Conservation (phyloP, 306 rosid genomes). For the Rosa rugosa region DNA sequence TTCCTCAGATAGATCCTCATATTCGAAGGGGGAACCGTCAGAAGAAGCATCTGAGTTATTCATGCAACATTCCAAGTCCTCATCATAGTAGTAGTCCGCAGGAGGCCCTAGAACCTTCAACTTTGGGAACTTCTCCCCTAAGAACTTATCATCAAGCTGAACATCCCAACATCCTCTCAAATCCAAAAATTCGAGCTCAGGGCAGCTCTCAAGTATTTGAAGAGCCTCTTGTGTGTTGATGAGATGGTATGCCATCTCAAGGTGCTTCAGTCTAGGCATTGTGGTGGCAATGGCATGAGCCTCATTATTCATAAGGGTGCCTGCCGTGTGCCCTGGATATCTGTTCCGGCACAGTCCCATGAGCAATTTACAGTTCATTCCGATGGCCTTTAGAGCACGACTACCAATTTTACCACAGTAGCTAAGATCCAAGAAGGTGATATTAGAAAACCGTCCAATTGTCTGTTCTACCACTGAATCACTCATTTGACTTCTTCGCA, state of each 20-base stretch:
- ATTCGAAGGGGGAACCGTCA: not conserved
- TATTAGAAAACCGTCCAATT: constrained; percentile 57
- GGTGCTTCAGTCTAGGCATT: constrained; percentile 91
- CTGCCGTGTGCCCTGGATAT: constrained; percentile 81
- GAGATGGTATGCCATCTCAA: constrained; percentile 86
- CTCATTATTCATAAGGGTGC: constrained; percentile 75
- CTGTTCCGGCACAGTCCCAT: constrained; percentile 75
- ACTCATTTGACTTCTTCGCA: constrained; percentile 63
- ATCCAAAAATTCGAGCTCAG: constrained; percentile 71
- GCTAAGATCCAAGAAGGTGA: constrained; percentile 91
- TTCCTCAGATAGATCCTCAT: not conserved
- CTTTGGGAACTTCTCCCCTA: constrained; percentile 58
- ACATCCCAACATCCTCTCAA: constrained; percentile 96
- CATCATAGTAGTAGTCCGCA: constrained; percentile 50
- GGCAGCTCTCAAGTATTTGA: constrained; percentile 60
- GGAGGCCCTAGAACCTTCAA: constrained; percentile 75
- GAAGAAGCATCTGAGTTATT: constrained; percentile 55
- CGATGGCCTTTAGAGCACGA: constrained; percentile 62
- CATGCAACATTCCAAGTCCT: constrained; percentile 69
- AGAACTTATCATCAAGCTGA: constrained; percentile 46
- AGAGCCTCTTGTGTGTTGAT: constrained; percentile 56
- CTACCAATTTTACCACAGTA: constrained; percentile 71
- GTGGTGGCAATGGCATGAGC: constrained; percentile 81
- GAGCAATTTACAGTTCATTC: constrained; percentile 80
- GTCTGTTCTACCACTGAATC: constrained; percentile 64